Conservation (phyloP, 2,329 filamentous ascomycete genomes). For the Arthrobotrys pseudoclavata region DNA sequence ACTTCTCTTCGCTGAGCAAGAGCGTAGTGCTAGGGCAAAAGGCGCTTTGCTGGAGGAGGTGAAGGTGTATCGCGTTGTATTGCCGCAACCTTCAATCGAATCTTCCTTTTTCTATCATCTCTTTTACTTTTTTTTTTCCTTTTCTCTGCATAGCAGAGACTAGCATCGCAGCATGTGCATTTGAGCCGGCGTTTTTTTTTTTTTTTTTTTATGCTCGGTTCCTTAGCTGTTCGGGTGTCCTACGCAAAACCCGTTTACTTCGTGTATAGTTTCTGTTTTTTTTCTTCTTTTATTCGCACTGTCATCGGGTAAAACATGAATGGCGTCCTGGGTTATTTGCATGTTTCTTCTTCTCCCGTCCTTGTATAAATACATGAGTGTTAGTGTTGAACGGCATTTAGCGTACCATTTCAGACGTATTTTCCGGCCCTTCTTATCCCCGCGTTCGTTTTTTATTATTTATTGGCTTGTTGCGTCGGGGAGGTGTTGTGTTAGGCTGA, state of each 20-base stretch:
- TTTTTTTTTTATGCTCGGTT: neutral
- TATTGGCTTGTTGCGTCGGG: neutral
- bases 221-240: neutral
- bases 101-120: neutral
- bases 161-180: neutral
- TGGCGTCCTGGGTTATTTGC: slow-evolving; percentile 19
- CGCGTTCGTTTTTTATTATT: neutral
- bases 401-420: neutral
- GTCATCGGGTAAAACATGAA: slow-evolving; percentile 22
- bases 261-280: neutral
- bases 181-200: slow-evolving; percentile 1
- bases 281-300: neutral
- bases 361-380: slow-evolving; percentile 22
- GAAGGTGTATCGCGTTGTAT: neutral
- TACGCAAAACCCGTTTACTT: neutral
- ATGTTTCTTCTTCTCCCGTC: slow-evolving; percentile 13
- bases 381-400: slow-evolving; percentile 21
- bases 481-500: neutral
- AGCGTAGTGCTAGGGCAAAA: neutral
- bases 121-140: neutral
- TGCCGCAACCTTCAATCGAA: neutral
- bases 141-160: neutral
- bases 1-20: neutral
- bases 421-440: neutral
- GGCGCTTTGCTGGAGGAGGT: slow-evolving; percentile 12